These are phyloP conservation scores for Fusarium luffae DNA, from an alignment of 2,329 filamentous ascomycete genomes.

Conservation along the genomic window DNA sequence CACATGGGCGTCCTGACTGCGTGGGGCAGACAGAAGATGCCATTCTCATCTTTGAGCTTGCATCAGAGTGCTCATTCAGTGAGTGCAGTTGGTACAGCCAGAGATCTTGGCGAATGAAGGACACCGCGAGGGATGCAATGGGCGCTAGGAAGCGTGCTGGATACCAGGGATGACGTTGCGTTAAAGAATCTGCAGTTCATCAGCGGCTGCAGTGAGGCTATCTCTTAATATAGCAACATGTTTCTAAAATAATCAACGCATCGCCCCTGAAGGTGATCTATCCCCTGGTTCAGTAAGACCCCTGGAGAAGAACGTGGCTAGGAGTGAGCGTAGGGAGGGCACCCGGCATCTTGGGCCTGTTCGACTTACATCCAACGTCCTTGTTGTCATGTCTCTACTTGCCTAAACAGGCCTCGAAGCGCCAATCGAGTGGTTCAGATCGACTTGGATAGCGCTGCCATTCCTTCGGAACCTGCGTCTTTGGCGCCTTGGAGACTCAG, in stretches of 20 bases:
- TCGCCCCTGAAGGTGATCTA: slow-evolving; percentile 4
- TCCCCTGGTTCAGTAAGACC: slow-evolving; percentile 4
- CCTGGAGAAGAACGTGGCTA: slow-evolving; percentile 5
- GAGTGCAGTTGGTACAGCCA: slow-evolving; percentile 12
- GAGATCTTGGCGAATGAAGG: slow-evolving; percentile 2
- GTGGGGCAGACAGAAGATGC: slow-evolving; percentile 13
- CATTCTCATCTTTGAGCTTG: slow-evolving; percentile 8
- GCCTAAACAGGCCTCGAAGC: slow-evolving; percentile 29
- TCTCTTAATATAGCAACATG: slow-evolving; percentile 52
- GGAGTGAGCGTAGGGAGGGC: slow-evolving; percentile 16
- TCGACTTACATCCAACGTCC: slow-evolving; percentile 16
- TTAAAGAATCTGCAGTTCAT: slow-evolving; percentile 47
- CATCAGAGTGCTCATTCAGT: background rate
- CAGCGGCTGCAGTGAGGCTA: slow-evolving; percentile 52
- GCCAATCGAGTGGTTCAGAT: slow-evolving; percentile 33
- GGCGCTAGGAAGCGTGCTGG: slow-evolving; percentile 28
- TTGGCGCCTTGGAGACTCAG: slow-evolving; percentile 25
- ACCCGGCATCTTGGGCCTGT: slow-evolving; percentile 17
- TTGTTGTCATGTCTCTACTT: slow-evolving; percentile 21
- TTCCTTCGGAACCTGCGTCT: slow-evolving; percentile 22
- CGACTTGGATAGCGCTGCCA: slow-evolving; percentile 30
- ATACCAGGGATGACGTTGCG: slow-evolving; percentile 32
- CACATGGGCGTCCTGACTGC: slow-evolving; percentile 17
- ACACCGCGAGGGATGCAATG: slow-evolving; percentile 17
- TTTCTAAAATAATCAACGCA: slow-evolving; percentile 33